Base-by-base conservation (phyloP, 495 filamentous ascomycete species). In the Aspergillus baeticus region DNA sequence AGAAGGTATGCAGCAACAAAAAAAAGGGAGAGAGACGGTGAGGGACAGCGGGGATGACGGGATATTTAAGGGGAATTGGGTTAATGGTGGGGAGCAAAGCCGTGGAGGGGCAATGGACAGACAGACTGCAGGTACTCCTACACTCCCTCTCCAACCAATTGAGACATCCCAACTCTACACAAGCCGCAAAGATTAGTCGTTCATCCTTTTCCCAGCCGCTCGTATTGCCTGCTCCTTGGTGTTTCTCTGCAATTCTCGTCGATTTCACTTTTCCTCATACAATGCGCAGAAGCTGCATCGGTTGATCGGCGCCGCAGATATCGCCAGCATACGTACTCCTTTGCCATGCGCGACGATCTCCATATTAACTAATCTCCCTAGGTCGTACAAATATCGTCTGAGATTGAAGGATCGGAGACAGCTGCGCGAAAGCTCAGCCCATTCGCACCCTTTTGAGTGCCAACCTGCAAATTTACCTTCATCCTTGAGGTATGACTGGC, bases 51-150 rank as follows among this genome's bases (percentile, higher is more conserved):
- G 31, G 51, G 22, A 33, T 39, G 58, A 49, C 53, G 52, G 58
- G 52, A 56, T 55, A 60, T 60, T 60, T 60, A 56, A 60, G 58
- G 58, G 37, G 52, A 49, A 31, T 22, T 18, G 41, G 10, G 5
- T 44, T 23, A 10, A 45, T 45, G 42, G 47, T 50, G 47, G 47
- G 47, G 47, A 29, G 26, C 26, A 29, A 15, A 26, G 47, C 23
- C 33, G n/a, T 38, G 47, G 47, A 50, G 47, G 47, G 47, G 47
- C 47, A 26, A 11, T 10, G 13, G 15, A 49, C 23, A 37, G 18
- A 14, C 23, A 37, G 18, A 14, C 18, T 21, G 13, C 10, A 11
- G 13, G 13, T 21, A 11, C 46, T 22, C 5, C 14, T 11, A 13
- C n/a, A 35, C 42, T 13, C 11, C 26, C 43, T 6, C 29, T 17